phyloP scores from a whole-genome alignment of 768 basidiomycete genomes.

The Termitomyces sp. region DNA sequence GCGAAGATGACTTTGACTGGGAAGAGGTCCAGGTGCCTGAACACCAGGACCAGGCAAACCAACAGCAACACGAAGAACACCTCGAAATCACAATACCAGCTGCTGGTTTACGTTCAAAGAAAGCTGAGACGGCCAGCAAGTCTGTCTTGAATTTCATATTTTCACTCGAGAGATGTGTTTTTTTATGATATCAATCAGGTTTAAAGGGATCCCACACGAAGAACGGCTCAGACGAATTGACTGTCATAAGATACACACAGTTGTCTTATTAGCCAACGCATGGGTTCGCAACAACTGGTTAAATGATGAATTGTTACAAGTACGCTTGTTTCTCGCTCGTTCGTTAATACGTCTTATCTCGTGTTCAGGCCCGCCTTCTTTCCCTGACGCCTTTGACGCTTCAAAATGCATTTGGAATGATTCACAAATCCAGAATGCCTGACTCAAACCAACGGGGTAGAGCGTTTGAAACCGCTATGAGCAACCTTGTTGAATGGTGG shows the following conservation, averaged over 20 bases:
- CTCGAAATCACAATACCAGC: conserved; percentile 69
- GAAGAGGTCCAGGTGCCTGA: conserved; percentile 67
- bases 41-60: conserved; percentile 19
- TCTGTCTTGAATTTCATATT: conserved; percentile 23
- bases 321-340: conserved; percentile 28
- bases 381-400: conserved; percentile 79
- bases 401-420: conserved; percentile 75
- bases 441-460: conserved; percentile 78
- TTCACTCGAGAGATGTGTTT: conserved; percentile 4
- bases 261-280: conserved; percentile 74
- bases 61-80: conserved; percentile 19
- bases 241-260: conserved; percentile 86
- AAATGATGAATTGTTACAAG: conserved; percentile 80
- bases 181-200: conserved; percentile 23
- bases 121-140: conserved; percentile 33
- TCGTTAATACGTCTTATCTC: background rate
- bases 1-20: conserved; percentile 75
- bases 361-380: conserved; percentile 75
- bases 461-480: conserved; percentile 79
- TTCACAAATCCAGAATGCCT: conserved; percentile 76
- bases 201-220: conserved; percentile 49
- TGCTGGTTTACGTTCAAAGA: conserved; percentile 26
- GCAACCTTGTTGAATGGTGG: conserved; percentile 84
- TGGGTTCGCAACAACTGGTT: conserved; percentile 75
- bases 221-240: conserved; percentile 74